Conservation (phyloP, 192 early-diverging fungal species). For the Gigaspora rosea region DNA sequence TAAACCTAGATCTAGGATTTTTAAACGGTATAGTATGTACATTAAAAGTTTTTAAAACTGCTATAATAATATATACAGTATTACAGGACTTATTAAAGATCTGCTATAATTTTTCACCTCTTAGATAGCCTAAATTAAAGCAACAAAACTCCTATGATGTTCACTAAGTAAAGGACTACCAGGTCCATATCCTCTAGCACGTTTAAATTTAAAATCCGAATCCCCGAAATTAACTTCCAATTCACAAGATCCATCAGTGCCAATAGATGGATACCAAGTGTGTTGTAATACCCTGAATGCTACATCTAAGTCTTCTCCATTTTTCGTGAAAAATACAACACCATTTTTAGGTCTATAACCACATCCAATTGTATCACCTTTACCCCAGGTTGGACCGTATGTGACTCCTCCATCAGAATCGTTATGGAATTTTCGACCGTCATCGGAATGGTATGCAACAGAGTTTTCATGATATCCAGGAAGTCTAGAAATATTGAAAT, state of each 20-base stretch:
- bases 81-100: no score
- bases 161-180: background rate
- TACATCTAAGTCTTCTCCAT: slow-evolving; percentile 34
- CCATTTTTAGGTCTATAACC: slow-evolving; percentile 37
- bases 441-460: slow-evolving; percentile 49
- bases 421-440: slow-evolving; percentile 41
- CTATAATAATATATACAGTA: no score
- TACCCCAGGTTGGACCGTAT: no score
- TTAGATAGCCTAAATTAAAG: no score
- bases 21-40: no score
- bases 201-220: background rate
- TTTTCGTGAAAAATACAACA: slow-evolving; percentile 44
- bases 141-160: no score
- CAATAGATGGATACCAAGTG: slow-evolving; percentile 41
- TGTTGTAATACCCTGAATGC: slow-evolving; percentile 34
- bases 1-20: no score
- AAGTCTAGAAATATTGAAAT: no score
- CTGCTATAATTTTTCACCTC: no score
- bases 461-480: no score
- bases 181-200: background rate
- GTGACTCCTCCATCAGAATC: background rate
- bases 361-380: background rate
- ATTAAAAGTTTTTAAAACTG: no score
- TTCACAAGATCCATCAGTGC: slow-evolving; percentile 37
- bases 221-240: slow-evolving; percentile 44